Conservation (phyloP, 2,329 filamentous ascomycete genomes). For the Monosporascus sp. region DNA sequence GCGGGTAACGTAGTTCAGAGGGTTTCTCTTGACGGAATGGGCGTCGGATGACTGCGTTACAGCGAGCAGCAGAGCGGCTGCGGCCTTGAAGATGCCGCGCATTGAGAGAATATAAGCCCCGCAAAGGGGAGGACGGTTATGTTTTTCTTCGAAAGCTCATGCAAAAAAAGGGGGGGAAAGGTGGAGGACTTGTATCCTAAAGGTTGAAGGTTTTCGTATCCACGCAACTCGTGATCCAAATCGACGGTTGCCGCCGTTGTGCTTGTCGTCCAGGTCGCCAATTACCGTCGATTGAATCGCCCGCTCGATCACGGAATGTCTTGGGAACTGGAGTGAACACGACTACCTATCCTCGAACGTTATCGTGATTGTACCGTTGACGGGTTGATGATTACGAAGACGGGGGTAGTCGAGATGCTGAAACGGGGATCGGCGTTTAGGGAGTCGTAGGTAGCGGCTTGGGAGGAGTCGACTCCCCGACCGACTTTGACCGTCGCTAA, state of each 20-base stretch:
- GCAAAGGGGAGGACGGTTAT: conserved; percentile 13
- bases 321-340: too few relatives aligned
- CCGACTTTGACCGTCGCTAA: not conserved
- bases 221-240: not conserved
- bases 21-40: conserved; percentile 69
- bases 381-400: not conserved
- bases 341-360: not conserved
- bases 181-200: too few relatives aligned
- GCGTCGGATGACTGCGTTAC: conserved; percentile 38
- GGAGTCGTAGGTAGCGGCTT: not conserved
- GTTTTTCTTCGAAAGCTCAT: conserved; percentile 20
- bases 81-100: conserved; percentile 22
- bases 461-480: too few relatives aligned
- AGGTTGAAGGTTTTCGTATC: not conserved
- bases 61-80: conserved; percentile 22
- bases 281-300: not conserved
- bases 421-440: not conserved
- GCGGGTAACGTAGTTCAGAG: conserved; percentile 66
- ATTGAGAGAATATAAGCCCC: conserved; percentile 17
- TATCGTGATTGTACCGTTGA: not conserved
- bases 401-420: not conserved
- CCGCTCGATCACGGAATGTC: too few relatives aligned
- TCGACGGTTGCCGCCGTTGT: not conserved
- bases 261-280: not conserved
- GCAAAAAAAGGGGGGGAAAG: conserved; percentile 1